A percentile compares a stretch with the other conserved stretches of the same genome.
Evolutionary conservation across 257 asterid genomes (phyloP).

Genomic region (Nicotiana attenuata): DNA sequence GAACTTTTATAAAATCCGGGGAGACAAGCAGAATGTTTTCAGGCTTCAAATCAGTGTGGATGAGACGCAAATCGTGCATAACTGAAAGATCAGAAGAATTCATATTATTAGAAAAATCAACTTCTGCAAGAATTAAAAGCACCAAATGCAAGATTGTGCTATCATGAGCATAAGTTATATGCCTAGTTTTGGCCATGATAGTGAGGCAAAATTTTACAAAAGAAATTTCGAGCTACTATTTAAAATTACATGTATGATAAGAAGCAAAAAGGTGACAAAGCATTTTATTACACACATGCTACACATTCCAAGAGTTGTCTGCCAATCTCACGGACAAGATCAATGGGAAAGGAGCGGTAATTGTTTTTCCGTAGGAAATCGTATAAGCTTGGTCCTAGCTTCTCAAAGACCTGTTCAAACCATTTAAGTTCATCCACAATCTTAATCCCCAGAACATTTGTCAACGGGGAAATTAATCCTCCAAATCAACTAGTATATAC

Average conservation of each 20-base stretch:
- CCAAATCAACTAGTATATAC: slow-evolving; percentile 61
- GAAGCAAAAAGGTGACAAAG: neutral
- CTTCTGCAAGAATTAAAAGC: neutral
- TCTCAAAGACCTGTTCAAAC: slow-evolving; percentile 96
- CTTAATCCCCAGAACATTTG: slow-evolving; percentile 56
- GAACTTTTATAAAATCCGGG: slow-evolving; percentile 63
- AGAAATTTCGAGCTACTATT: neutral
- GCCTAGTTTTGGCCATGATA: too few relatives aligned
- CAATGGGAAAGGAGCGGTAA: slow-evolving; percentile 98
- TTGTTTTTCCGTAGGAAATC: slow-evolving; percentile 98
- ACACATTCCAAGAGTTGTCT: slow-evolving; percentile 98
- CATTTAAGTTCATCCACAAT: slow-evolving; percentile 65
- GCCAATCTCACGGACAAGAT: slow-evolving; percentile 98
- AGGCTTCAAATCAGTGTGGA: slow-evolving; percentile 94
- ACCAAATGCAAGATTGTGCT: neutral
- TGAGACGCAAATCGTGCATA: slow-evolving; percentile 87
- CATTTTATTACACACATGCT: slow-evolving; percentile 82
- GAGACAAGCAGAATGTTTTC: slow-evolving; percentile 90
- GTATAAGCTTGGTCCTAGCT: slow-evolving; percentile 99
- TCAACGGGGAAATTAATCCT: slow-evolving; percentile 68
- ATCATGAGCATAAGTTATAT: too few relatives aligned
- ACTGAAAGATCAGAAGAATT: slow-evolving; percentile 33
- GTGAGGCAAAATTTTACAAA: too few relatives aligned
- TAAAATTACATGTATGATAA: neutral
- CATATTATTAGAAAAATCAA: neutral